Percentiles rank a stretch among this genome's conserved stretches.
Conservation (phyloP, 768 basidiomycete genomes). For the Pseudohyphozyma bogoriensis region DNA sequence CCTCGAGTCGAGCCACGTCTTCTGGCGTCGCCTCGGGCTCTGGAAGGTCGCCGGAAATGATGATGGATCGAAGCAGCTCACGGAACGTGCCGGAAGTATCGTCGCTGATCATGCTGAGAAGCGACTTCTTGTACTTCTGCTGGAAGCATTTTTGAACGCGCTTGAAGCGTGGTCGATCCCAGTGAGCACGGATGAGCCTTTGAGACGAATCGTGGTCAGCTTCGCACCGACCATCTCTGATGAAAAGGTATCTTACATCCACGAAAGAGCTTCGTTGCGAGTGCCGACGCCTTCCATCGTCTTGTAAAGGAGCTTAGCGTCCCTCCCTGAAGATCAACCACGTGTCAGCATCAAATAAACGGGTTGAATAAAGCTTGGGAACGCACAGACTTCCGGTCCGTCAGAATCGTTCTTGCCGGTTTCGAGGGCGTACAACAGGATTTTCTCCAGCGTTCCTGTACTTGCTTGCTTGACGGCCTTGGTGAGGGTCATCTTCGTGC, state of each 20-base stretch:
- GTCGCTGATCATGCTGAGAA: not conserved
- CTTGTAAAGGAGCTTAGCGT: constrained; percentile 12
- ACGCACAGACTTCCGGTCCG: not conserved
- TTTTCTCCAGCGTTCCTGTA: constrained; percentile 7
- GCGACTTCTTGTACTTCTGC: constrained; percentile 6
- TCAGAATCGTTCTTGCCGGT: constrained; percentile 10
- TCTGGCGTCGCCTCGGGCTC: constrained; percentile 1
- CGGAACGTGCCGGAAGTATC: not conserved
- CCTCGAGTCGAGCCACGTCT: constrained; percentile 12
- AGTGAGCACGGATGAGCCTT: constrained; percentile 18
- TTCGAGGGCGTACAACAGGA: constrained; percentile 17
- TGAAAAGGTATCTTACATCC: constrained; percentile 19
- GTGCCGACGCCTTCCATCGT: constrained; percentile 8
- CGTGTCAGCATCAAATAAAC: not conserved
- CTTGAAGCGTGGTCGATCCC: constrained; percentile 18
- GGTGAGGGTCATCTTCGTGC: constrained; percentile 12
- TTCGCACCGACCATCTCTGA: too few species aligned
- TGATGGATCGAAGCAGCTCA: constrained; percentile 1
- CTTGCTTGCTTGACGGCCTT: constrained; percentile 22
- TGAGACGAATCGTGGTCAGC: not conserved
- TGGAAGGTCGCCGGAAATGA: constrained; percentile 4
- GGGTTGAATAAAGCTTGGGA: not conserved
- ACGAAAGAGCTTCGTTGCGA: constrained; percentile 6
- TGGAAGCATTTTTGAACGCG: constrained; percentile 10
- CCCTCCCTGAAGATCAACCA: not conserved